Percentiles rank a stretch among this genome's conserved stretches.
phyloP scores from a whole-genome alignment of 768 basidiomycete genomes.

The Lactarius sanguifluus region DNA sequence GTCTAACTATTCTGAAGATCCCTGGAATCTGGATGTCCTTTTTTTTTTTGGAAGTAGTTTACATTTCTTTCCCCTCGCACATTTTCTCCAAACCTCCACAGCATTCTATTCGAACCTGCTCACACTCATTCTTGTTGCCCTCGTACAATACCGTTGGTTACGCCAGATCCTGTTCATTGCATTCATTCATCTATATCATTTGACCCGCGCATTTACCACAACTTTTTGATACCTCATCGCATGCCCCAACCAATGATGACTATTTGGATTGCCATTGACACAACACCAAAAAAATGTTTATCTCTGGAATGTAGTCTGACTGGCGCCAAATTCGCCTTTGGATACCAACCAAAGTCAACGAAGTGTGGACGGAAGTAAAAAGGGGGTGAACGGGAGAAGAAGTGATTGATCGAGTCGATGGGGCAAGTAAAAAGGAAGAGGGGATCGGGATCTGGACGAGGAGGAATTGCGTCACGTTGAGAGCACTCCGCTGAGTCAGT shows the following conservation, averaged over 20 bases:
- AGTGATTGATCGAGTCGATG: conserved; percentile 13
- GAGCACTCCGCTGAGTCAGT: conserved; percentile 25
- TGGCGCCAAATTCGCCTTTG: conserved; percentile 4
- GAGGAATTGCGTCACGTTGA: conserved; percentile 24
- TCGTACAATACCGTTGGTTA: conserved; percentile 16
- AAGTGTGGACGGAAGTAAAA: conserved; percentile 22
- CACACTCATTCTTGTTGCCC: conserved; percentile 21
- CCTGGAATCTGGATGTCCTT: neutral
- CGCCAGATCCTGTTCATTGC: conserved; percentile 21
- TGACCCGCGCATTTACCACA: conserved; percentile 28
- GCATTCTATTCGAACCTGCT: neutral
- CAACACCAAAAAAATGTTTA: conserved; percentile 10
- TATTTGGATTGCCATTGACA: conserved; percentile 27
- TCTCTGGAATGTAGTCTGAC: conserved; percentile 14
- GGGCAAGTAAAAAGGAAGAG: conserved; percentile 26
- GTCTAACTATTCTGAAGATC: neutral
- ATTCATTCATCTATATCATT: conserved; percentile 22
- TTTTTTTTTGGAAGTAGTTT: neutral
- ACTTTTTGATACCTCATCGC: conserved; percentile 29
- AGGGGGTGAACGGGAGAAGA: neutral
- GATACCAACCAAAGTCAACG: neutral
- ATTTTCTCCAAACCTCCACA: neutral
- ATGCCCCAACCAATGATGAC: conserved; percentile 20
- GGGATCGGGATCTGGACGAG: conserved; percentile 27
- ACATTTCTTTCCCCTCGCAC: neutral